phyloP scores from a whole-genome alignment of 805 yeast species.

The Wickerhamomyces tratensis region DNA sequence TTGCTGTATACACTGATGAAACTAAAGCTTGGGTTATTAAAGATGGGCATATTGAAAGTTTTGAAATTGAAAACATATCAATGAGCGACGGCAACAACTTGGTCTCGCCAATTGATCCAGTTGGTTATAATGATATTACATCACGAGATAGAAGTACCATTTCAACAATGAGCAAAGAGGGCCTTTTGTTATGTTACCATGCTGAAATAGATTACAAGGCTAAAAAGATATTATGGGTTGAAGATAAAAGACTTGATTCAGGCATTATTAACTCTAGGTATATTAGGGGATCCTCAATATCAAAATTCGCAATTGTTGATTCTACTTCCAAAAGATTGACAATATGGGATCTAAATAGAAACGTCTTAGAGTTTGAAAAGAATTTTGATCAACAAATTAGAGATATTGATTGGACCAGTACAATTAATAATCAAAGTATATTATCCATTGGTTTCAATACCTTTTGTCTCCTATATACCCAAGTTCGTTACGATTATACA shows the following conservation, averaged over 20 bases:
- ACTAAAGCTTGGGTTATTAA: slow-evolving; percentile 31
- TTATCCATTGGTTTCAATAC: slow-evolving; percentile 71
- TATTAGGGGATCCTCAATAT: slow-evolving; percentile 67
- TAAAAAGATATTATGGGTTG: slow-evolving; percentile 44
- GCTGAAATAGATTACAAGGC: slow-evolving; percentile 20
- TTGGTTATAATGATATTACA: slow-evolving; percentile 23
- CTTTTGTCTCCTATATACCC: slow-evolving; percentile 62
- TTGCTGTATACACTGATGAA: slow-evolving; percentile 37
- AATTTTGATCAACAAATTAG: slow-evolving; percentile 32
- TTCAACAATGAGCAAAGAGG: slow-evolving; percentile 45
- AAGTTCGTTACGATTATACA: slow-evolving; percentile 82
- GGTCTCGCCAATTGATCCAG: slow-evolving; percentile 62
- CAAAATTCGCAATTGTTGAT: slow-evolving; percentile 69
- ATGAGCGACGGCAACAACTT: slow-evolving; percentile 26
- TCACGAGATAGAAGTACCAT: slow-evolving; percentile 33
- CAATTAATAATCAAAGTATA: slow-evolving; percentile 54
- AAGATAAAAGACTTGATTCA: slow-evolving; percentile 41
- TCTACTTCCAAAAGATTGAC: slow-evolving; percentile 38
- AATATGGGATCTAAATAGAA: slow-evolving; percentile 72
- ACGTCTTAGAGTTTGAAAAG: slow-evolving; percentile 55
- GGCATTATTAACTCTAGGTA: slow-evolving; percentile 40
- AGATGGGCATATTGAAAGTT: slow-evolving; percentile 16
- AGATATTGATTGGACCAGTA: slow-evolving; percentile 87
- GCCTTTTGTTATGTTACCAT: slow-evolving; percentile 39
- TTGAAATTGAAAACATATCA: slow-evolving; percentile 30